phyloP scores from a whole-genome alignment of 2,329 filamentous ascomycete species.

The Phaeosphaeriaceae sp. region DNA sequence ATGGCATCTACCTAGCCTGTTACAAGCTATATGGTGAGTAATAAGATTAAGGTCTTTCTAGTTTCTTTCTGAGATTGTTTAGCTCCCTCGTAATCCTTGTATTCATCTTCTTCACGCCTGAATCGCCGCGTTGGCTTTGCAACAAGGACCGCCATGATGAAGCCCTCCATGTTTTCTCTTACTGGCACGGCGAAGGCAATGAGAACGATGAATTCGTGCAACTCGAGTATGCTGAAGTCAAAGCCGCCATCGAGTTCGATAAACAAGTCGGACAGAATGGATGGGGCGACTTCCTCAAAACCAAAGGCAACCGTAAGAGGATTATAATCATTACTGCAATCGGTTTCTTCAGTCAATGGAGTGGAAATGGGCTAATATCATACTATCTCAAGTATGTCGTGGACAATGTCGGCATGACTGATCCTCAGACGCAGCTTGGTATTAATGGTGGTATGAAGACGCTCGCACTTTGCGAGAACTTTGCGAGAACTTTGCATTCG shows the following conservation, averaged over 20 bases:
- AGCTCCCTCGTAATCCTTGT: slow-evolving; percentile 51
- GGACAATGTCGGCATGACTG: slow-evolving; percentile 47
- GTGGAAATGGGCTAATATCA: slow-evolving; percentile 49
- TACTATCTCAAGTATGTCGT: slow-evolving; percentile 49
- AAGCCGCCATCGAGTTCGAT: slow-evolving; percentile 28
- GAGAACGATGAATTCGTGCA: slow-evolving; percentile 21
- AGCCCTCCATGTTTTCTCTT: slow-evolving; percentile 59
- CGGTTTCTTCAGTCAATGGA: slow-evolving; percentile 49
- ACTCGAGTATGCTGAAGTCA: slow-evolving; percentile 23
- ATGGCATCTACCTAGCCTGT: slow-evolving; percentile 56
- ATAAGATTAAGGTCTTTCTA: slow-evolving; percentile 51
- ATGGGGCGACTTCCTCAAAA: slow-evolving; percentile 32
- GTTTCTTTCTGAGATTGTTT: slow-evolving; percentile 54
- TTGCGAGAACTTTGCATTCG: slow-evolving; percentile 37
- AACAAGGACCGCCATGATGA: slow-evolving; percentile 61
- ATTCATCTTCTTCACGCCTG: slow-evolving; percentile 53
- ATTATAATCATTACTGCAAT: slow-evolving; percentile 49
- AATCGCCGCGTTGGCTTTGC: slow-evolving; percentile 66
- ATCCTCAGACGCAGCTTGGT: slow-evolving; percentile 41
- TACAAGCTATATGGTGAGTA: slow-evolving; percentile 56
- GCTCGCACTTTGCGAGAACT: slow-evolving; percentile 47
- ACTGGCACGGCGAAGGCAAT: slow-evolving; percentile 59
- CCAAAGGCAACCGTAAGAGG: slow-evolving; percentile 46
- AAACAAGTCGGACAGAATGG: slow-evolving; percentile 7
- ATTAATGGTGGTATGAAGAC: slow-evolving; percentile 51